Evolutionary conservation across 2,329 filamentous ascomycete genomes (phyloP).

Genomic region (Dissoconium aciculare): DNA sequence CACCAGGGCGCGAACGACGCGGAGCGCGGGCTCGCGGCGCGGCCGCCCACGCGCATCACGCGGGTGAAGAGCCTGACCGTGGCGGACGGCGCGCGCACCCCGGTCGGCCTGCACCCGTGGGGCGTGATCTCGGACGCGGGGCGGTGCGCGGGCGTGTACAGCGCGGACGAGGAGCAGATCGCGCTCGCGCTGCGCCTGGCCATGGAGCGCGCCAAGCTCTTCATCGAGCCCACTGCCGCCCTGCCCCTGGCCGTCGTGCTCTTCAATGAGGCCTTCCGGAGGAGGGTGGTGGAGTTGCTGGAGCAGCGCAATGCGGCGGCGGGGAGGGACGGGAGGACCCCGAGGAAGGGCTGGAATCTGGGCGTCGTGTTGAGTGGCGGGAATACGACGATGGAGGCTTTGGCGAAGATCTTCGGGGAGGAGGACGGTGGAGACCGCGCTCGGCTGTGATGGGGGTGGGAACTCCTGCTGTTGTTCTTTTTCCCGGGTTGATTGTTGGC

Average conservation of each 20-base stretch:
- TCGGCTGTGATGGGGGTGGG: constrained; percentile 9
- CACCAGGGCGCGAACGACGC: constrained; percentile 77
- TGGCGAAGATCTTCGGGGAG: constrained; percentile 41
- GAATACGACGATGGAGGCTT: constrained; percentile 48
- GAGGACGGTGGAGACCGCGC: constrained; percentile 33
- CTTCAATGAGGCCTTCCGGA: constrained; percentile 71
- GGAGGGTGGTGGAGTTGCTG: no score
- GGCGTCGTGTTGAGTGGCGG: constrained; percentile 48
- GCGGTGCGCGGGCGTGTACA: constrained; percentile 57
- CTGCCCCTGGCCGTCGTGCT: constrained; percentile 72
- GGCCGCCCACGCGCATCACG: constrained; percentile 51
- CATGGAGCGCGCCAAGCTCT: constrained; percentile 74
- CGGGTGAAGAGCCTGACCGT: constrained; percentile 64
- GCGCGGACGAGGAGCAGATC: constrained; percentile 73
- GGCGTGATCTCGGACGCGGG: constrained; percentile 52
- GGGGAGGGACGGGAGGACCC: constrained; percentile 51
- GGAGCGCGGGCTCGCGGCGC: constrained; percentile 49
- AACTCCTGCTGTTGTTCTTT: no score
- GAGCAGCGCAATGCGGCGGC: constrained; percentile 56
- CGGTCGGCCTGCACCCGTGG: constrained; percentile 65
- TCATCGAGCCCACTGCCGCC: constrained; percentile 76
- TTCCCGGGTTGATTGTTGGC: no score
- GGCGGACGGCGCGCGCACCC: constrained; percentile 77
- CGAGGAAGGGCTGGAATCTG: constrained; percentile 58
- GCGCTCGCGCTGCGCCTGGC: constrained; percentile 59